Evolutionary conservation across 176 grass and related monocot species (phyloP), one percentile per base, ranked within the genome.

Genomic region (Zea luxurians): DNA sequence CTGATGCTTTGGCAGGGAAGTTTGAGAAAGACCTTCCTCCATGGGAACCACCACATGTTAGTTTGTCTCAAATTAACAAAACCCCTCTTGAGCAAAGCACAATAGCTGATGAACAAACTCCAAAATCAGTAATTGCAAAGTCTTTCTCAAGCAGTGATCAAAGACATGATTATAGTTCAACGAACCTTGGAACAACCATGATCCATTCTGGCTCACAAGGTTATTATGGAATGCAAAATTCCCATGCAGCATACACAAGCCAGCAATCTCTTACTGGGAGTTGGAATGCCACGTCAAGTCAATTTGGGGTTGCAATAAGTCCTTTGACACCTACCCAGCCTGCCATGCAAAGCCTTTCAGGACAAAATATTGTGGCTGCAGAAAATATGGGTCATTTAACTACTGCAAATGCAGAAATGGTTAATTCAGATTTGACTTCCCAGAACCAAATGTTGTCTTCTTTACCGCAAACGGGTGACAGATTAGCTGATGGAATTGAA

Each of bases 1-100:
- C 84, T 63, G 92, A 99, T 93, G 96, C 90, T 84, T 89, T 99
- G 81, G 45, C 55, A 67, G 92, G 96, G 37, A 95, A 89, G 76
- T 99, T 93, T 75, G 83, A 91, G 69, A 94, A 94, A 78, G 88
- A 91, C n/a, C 79, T 89, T n/a, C 85, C 92, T 72, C 72, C 87
- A 20, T 89, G 82, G 86, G 86, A 89, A 75, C 88, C 77, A 44
- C 88, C 82, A 35, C 57, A 50, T 86, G 76, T 46, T 62, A 80
- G 52, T 47, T 78, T 78, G 44, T 83, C 84, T 65, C 87, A 79
- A 70, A 74, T 62, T 65, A 76, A 73, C 46, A 83, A 61, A 76
- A 58, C 35, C 13, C 48, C 54, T 64, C 55, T 68, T 35, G 78
- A 80, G 27, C 77, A 83, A 75, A 74, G 66, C 66, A 60, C 68